Evolutionary conservation across 108 stramenopile species (phyloP).

Genomic region (Parietichytrium sp.): DNA sequence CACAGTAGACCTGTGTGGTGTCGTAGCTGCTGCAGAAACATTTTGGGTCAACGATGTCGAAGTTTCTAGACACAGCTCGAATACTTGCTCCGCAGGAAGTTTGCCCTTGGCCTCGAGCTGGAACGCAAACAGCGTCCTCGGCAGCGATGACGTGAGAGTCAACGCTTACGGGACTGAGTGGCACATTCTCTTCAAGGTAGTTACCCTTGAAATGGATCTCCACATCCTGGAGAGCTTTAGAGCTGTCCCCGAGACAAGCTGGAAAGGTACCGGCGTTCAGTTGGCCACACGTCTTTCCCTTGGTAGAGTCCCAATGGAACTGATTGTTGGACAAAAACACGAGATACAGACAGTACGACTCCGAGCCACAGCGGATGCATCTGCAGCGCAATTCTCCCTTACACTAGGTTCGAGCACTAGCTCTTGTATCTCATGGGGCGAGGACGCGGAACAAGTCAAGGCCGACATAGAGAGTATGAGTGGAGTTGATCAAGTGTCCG

Average conservation of each 20-base stretch:
- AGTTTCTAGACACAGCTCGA: background rate
- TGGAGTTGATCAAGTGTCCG: conserved; percentile 46
- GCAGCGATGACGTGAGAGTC: conserved; percentile 19
- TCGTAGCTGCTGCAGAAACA: background rate
- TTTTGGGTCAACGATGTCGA: conserved; percentile 44
- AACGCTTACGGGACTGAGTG: conserved; percentile 43
- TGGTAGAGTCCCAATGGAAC: conserved; percentile 1
- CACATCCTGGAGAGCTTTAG: conserved; percentile 40
- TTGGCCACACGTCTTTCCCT: background rate
- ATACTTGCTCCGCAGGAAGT: background rate
- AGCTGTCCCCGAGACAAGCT: conserved; percentile 40
- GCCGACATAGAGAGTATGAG: conserved; percentile 36
- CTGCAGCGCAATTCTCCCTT: background rate
- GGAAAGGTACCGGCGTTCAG: conserved; percentile 43
- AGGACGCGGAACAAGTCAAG: conserved; percentile 17
- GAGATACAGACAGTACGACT: conserved; percentile 51
- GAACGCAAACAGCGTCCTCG: background rate
- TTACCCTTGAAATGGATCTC: background rate
- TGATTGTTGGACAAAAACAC: conserved; percentile 38
- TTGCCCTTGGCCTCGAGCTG: background rate
- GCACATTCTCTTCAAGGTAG: conserved; percentile 46
- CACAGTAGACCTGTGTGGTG: background rate
- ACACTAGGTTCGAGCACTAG: background rate
- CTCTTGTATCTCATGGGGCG: conserved; percentile 34
- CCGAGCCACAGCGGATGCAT: conserved; percentile 37